Evolutionary conservation across 768 basidiomycete genomes (phyloP), one percentile per base, ranked within the genome.

Genomic region (Hygrophoropsis aurantiaca): DNA sequence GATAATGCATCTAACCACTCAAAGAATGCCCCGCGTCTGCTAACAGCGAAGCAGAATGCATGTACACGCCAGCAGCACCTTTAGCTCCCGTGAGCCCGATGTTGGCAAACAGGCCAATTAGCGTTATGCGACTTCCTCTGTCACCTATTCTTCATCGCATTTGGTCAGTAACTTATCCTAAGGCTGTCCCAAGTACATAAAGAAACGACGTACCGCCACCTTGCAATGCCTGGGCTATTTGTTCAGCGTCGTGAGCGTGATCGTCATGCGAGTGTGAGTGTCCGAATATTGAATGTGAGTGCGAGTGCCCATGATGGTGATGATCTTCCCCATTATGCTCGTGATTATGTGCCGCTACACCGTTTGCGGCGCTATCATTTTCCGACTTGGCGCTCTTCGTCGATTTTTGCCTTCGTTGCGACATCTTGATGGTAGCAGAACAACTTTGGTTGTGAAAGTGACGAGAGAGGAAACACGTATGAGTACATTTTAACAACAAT

Each of bases 1-100:
- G 3, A 26, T 42, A 27, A 77, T 84, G 53, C 27, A 13, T 7
- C 27, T 30, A 54, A 90, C 89, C 92, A 59, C 89, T 90, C 51
- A 90, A 50, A 0, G 89, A 91, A 62, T 99, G 95, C 19, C 90
- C 94, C 0, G 94, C 94, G 56, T 97, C 95, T 3, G 95, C 95
- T 13, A 98, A 74, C 35, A 98, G 71, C 0, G 91, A 84, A 7
- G 93, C 92, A 5, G 90, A 93, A 58, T 97, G 93, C 78, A 90
- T 79, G 60, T 80, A 84, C 80, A 87, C 87, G 18, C 94, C 97
- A 32, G 95, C 94, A 10, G 77, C 58, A 32, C 93, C 95, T 65
- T 99, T 99, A 24, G 84, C 74, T 13, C 72, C 73, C 0, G 94
- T 97, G 53, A 99, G 69, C 5, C 74, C 81, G 26, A 98, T 73